Percentiles rank a stretch among this genome's conserved stretches.
These are phyloP conservation scores for Lepiota brunneoincarnata DNA, from an alignment of 768 basidiomycete genomes.

Conservation along the genomic window DNA sequence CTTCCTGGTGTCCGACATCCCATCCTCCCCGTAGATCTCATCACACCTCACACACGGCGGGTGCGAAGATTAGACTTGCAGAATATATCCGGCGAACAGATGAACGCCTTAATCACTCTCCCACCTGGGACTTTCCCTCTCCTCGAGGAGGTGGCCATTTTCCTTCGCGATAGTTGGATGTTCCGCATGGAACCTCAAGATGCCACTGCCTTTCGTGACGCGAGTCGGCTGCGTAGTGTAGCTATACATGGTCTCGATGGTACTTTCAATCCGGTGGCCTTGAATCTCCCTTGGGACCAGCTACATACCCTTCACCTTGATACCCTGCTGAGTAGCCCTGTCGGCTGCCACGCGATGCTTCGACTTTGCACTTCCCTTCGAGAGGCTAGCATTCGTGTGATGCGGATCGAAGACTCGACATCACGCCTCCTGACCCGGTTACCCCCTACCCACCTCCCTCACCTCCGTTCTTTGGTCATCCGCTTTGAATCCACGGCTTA, in stretches of 20 bases:
- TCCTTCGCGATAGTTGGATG: conserved; percentile 12
- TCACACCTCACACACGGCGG: conserved; percentile 5
- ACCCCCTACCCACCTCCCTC: background rate
- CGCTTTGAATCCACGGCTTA: conserved; percentile 5
- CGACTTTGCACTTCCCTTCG: background rate
- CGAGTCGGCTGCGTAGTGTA: conserved; percentile 12
- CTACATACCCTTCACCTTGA: conserved; percentile 15
- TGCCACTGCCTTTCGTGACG: conserved; percentile 12
- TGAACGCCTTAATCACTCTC: conserved; percentile 3
- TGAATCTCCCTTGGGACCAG: conserved; percentile 17
- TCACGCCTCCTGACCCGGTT: background rate
- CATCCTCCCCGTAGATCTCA: conserved; percentile 8
- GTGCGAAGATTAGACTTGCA: conserved; percentile 2
- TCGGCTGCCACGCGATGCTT: conserved; percentile 11
- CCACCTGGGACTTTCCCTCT: conserved; percentile 1
- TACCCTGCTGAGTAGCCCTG: conserved; percentile 7
- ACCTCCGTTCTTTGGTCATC: background rate
- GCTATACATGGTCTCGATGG: conserved; percentile 15
- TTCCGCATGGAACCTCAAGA: conserved; percentile 5
- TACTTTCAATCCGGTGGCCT: conserved; percentile 11
- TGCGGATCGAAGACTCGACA: conserved; percentile 7
- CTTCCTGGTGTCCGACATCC: conserved; percentile 5
- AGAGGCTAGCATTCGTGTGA: conserved; percentile 5
- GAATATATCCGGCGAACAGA: conserved; percentile 11
- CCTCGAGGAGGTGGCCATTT: conserved; percentile 5